A percentile compares a stretch with the other conserved stretches of the same genome.
These are phyloP conservation scores for Daedalea quercina DNA, from an alignment of 768 basidiomycete genomes.

Conservation along the genomic window DNA sequence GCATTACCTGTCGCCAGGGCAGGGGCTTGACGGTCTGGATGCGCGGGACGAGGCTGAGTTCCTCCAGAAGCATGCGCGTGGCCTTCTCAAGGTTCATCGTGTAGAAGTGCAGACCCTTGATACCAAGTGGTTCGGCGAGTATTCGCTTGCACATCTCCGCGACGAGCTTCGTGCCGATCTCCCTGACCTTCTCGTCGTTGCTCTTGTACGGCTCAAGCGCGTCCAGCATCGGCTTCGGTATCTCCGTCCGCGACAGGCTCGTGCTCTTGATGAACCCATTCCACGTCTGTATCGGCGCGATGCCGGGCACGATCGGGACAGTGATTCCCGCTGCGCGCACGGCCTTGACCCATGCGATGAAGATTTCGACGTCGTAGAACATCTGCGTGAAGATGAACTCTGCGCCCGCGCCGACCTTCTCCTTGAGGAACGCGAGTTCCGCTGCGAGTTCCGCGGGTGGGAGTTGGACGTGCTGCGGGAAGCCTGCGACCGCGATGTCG, in stretches of 20 bases:
- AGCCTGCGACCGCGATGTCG: conserved; percentile 91
- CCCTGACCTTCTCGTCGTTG: conserved; percentile 88
- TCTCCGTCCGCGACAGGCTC: conserved; percentile 66
- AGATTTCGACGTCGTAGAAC: conserved; percentile 93
- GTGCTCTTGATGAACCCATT: conserved; percentile 88
- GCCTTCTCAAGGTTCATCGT: conserved; percentile 97
- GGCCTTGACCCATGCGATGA: conserved; percentile 84
- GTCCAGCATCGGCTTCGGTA: conserved; percentile 72
- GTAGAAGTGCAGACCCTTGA: conserved; percentile 91
- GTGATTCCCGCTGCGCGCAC: conserved; percentile 83
- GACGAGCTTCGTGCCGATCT: conserved; percentile 89
- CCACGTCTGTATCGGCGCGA: conserved; percentile 94
- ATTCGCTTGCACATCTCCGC: conserved; percentile 92
- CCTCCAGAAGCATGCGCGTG: conserved; percentile 91
- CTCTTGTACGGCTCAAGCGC: conserved; percentile 82
- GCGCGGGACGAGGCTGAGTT: conserved; percentile 81
- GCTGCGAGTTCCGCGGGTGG: conserved; percentile 66
- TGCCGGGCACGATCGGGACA: conserved; percentile 87
- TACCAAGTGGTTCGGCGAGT: conserved; percentile 69
- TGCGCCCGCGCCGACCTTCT: conserved; percentile 86
- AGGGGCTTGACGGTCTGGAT: conserved; percentile 91
- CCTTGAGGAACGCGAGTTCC: conserved; percentile 83
- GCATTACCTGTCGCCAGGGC: conserved; percentile 87
- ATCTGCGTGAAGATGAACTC: conserved; percentile 97
- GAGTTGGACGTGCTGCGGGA: conserved; percentile 76